Evolutionary conservation across 768 basidiomycete species (phyloP), one percentile per base, ranked within the genome.

Genomic region (Lactarius hengduanensis): DNA sequence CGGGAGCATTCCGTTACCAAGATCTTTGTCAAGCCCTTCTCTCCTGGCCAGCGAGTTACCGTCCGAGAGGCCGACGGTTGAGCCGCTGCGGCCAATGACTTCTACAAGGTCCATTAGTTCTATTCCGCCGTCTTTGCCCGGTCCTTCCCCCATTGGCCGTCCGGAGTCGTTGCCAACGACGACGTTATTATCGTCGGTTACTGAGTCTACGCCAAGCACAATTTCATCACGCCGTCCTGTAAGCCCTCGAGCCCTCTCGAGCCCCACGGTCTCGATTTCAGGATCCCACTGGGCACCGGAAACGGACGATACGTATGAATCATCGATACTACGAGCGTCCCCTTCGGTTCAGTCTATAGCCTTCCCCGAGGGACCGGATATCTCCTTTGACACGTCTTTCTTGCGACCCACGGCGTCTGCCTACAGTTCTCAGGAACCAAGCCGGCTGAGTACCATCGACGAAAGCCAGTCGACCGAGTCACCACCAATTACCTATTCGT

Each of bases 321-420:
- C 92, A 0, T 89, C 90, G 1, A 77, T 89, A n/a, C 78, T 94
- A 30, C 79, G 78, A 6, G 86, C 91, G 0, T 91, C 92, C 2
- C 89, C 88, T 20, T 87, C 88, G 26, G 78, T 84, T 4, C 80
- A 77, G 56, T 80, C 81, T 6, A 69, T 77, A 6, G 77, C 78
- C 0, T 73, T 91, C 54, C 84, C 82, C 1, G 90, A 93, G 54
- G 83, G 80, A 4, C 73, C 71, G 11, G 91, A 92, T 69, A 77
- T 72, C 0, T 91, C 90, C 0, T 88, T 86, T 64, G 91, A 92
- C 64, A 90, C 90, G 0, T 91, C 91, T 0, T 80, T 89, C 73
- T 77, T 92, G 72, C 79, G 88, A 34, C 89, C 91, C 0, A 89
- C 83, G 66, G 83, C 72, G 20, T 71, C 73, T 10, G 56, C 70